These are phyloP conservation scores for Russula sp. DNA, from an alignment of 768 basidiomycete genomes.

Conservation along the genomic window DNA sequence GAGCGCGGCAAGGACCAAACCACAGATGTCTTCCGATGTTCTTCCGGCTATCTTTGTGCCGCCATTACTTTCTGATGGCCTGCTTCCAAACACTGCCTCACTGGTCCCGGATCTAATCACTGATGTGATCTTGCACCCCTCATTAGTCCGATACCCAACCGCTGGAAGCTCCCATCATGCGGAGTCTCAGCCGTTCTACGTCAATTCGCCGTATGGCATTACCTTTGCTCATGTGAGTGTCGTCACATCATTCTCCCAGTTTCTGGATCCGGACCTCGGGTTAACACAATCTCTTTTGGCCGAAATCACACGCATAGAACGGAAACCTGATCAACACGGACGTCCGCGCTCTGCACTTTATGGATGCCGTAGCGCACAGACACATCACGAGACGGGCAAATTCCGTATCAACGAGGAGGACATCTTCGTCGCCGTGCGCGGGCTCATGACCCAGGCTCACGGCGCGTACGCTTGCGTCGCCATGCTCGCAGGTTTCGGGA, in stretches of 20 bases:
- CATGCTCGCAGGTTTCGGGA: conserved; percentile 99
- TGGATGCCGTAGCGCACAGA: conserved; percentile 93
- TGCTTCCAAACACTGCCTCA: not conserved
- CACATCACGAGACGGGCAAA: conserved; percentile 98
- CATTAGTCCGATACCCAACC: conserved; percentile 89
- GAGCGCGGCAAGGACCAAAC: not conserved
- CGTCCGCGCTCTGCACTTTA: conserved; percentile 75
- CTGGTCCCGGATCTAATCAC: not conserved
- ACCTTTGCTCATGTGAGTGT: conserved; percentile 86
- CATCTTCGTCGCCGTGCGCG: conserved; percentile 89
- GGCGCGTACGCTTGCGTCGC: conserved; percentile 97
- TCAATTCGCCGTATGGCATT: conserved; percentile 99
- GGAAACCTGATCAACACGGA: conserved; percentile 98
- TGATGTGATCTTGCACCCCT: not conserved
- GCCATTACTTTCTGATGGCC: not conserved
- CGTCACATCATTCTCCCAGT: not conserved
- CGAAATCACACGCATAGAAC: conserved; percentile 48
- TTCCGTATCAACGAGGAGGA: conserved; percentile 99
- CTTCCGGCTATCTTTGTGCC: not conserved
- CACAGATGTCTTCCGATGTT: too few species aligned
- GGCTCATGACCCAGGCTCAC: conserved; percentile 79
- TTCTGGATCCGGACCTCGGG: not conserved
- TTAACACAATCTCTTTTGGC: not conserved
- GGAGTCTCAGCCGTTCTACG: conserved; percentile 99
- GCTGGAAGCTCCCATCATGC: conserved; percentile 95